A percentile compares a stretch with the other conserved stretches of the same genome.
Evolutionary conservation across 73 alveolate species (phyloP).

Genomic region (Stentor coeruleus): DNA sequence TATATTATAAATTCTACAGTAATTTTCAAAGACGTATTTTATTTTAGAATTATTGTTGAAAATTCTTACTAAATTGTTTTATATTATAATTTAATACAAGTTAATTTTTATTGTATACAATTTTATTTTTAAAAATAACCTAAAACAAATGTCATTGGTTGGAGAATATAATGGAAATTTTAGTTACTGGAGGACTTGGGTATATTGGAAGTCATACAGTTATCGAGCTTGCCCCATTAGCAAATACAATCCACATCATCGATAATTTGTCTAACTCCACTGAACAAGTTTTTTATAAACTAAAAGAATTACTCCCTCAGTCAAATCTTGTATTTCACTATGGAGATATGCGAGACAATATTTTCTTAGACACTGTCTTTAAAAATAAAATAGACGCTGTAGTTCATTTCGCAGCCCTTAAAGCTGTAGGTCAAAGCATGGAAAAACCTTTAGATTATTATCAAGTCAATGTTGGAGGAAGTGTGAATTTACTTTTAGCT

Average conservation of each 20-base stretch:
- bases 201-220: slow-evolving; percentile 94
- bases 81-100: no score
- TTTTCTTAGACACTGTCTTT: slow-evolving; percentile 27
- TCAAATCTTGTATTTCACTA: slow-evolving; percentile 51
- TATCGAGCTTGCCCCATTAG: slow-evolving; percentile 69
- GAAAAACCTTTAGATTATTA: slow-evolving; percentile 84
- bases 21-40: no score
- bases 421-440: slow-evolving; percentile 82
- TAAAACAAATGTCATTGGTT: no score
- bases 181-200: slow-evolving; percentile 98
- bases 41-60: no score
- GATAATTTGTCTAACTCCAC: slow-evolving; percentile 82
- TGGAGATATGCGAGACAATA: slow-evolving; percentile 32
- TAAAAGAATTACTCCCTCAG: slow-evolving; percentile 38
- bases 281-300: slow-evolving; percentile 53
- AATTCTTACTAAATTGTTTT: no score
- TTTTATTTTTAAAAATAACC: no score
- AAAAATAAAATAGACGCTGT: slow-evolving; percentile 64
- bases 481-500: slow-evolving; percentile 66
- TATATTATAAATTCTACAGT: no score
- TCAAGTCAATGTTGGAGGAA: slow-evolving; percentile 90
- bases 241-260: slow-evolving; percentile 63
- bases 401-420: slow-evolving; percentile 96
- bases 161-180: slow-evolving; percentile 51
- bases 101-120: no score